Base-by-base conservation (phyloP, 2,329 filamentous ascomycete species). In the Penicillium palitans region DNA sequence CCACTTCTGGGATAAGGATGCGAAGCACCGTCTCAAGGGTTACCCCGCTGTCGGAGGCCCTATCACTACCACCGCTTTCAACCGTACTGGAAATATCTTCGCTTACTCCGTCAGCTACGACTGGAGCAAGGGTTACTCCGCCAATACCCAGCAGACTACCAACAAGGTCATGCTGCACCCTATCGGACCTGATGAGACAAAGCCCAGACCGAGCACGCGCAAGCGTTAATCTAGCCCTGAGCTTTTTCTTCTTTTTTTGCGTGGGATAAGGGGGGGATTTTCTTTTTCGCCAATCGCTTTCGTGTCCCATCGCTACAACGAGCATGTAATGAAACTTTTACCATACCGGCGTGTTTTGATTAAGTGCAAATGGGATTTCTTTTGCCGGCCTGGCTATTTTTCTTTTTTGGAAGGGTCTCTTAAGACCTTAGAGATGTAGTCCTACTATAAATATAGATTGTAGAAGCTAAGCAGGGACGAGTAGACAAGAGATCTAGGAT, bases 121-220 rank as follows among this genome's bases (percentile, higher is more conserved):
- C 79, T 99, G 95, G 95, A 92, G 90, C 79, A 98, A 99, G 81
- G 95, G 95, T 17, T 97, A 93, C 79, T 86, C 90, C 64, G 85
- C 82, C 65, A 98, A 98, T 78, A 95, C 81, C 27, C 86, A 87
- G 57, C 83, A 83, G 54, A 69, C 70, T 24, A 86, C 90, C 9
- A 90, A 86, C 75, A 95, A 95, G 79, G 87, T 95, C 53, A 92
- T 92, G 87, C 81, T 96, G 73, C 90, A 96, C 72, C 87, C 90
- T 1, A 85, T 96, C 13, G 79, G 78, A 33, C 81, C 80, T n/a
- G 86, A 87, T 48, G 86, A 88, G 70, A 84, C 85, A 49, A 87
- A 84, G 68, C 83, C 83, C 33, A 74, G 80, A 62, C 77, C 79
- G n/a, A 74, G 72, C 60, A 70, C 72, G 21, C 71, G 76, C 63